Percentiles rank a stretch among this genome's conserved stretches.
phyloP scores from a whole-genome alignment of 805 yeast species.

The Teunomyces tritomae region DNA sequence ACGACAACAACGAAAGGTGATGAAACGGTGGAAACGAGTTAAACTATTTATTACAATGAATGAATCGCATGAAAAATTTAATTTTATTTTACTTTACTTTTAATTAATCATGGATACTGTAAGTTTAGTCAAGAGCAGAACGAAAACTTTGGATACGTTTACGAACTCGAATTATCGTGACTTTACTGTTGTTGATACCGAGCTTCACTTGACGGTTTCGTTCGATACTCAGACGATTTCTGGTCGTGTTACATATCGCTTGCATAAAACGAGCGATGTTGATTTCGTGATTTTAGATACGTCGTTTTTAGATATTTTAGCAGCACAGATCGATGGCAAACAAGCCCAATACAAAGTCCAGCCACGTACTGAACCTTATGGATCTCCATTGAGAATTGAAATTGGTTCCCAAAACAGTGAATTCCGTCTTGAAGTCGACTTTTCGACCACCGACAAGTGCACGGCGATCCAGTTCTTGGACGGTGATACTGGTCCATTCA shows the following conservation, averaged over 20 bases:
- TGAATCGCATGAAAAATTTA: background rate
- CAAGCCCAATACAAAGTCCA: slow-evolving; percentile 31
- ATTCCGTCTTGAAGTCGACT: slow-evolving; percentile 46
- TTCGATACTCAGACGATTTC: slow-evolving; percentile 51
- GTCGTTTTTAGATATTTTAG: slow-evolving; percentile 52
- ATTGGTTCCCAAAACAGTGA: slow-evolving; percentile 20
- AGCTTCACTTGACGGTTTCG: slow-evolving; percentile 49
- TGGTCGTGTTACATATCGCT: slow-evolving; percentile 54
- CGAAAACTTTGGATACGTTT: slow-evolving; percentile 19
- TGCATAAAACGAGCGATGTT: slow-evolving; percentile 28
- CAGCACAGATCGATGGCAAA: slow-evolving; percentile 43
- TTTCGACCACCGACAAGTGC: slow-evolving; percentile 63
- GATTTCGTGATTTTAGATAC: slow-evolving; percentile 61
- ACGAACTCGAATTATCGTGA: slow-evolving; percentile 57
- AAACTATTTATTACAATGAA: background rate
- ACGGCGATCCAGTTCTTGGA: slow-evolving; percentile 86
- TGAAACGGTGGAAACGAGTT: slow-evolving; percentile 12
- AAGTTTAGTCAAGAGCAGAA: background rate
- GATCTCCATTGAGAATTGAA: slow-evolving; percentile 49
- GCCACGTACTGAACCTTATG: slow-evolving; percentile 53
- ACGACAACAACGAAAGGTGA: slow-evolving; percentile 34
- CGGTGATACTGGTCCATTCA: slow-evolving; percentile 66
- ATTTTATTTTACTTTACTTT: background rate
- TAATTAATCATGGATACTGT: background rate
- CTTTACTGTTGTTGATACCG: slow-evolving; percentile 52